phyloP scores from a whole-genome alignment of 192 early-diverging fungal genomes.

The Coemansia sp. region DNA sequence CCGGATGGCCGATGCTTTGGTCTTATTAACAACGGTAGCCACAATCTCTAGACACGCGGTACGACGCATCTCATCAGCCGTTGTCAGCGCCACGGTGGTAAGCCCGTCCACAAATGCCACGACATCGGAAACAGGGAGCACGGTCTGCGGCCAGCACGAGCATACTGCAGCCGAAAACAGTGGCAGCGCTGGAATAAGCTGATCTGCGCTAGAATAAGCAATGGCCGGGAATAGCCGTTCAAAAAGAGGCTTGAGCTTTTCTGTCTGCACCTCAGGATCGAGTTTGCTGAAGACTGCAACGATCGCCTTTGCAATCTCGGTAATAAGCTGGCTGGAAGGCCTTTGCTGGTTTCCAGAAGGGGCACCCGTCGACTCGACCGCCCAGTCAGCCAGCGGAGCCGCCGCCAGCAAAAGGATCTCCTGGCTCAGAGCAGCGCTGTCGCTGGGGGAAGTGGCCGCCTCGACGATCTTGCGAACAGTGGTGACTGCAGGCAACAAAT shows the following conservation, averaged over 20 bases:
- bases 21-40: conserved; percentile 71
- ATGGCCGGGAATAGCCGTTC: conserved; percentile 16
- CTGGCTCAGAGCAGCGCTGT: neutral
- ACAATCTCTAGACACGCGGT: conserved; percentile 60
- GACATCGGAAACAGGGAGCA: conserved; percentile 54
- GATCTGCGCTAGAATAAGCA: neutral
- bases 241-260: conserved; percentile 23
- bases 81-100: conserved; percentile 42
- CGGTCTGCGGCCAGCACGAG: conserved; percentile 50
- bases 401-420: conserved; percentile 19
- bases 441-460: conserved; percentile 7
- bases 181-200: conserved; percentile 13
- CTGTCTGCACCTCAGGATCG: conserved; percentile 18
- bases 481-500: conserved; percentile 16
- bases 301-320: conserved; percentile 29
- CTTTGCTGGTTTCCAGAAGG: conserved; percentile 1
- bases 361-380: neutral
- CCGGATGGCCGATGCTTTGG: conserved; percentile 40
- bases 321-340: conserved; percentile 15
- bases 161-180: conserved; percentile 44
- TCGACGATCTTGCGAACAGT: conserved; percentile 52
- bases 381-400: conserved; percentile 33
- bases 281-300: conserved; percentile 33
- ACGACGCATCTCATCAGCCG: conserved; percentile 44
- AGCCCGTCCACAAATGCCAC: conserved; percentile 51